A percentile compares a stretch with the other conserved stretches of the same genome.
These are phyloP conservation scores for Ulvella scutata DNA, from an alignment of 139 green algal genomes.

Conservation along the genomic window DNA sequence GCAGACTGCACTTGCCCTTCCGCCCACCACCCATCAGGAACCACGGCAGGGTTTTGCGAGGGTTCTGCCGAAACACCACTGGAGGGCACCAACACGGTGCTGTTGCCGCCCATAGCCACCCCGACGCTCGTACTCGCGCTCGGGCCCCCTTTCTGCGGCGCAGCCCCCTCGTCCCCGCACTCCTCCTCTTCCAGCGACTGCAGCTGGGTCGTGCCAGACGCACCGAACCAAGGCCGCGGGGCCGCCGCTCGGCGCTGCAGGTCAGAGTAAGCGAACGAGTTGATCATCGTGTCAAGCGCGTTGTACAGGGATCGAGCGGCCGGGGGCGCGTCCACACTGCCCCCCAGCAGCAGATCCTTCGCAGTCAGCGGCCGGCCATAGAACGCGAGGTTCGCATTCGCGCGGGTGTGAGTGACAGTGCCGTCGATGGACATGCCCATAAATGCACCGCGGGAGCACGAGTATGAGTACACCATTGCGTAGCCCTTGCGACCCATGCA, in stretches of 20 bases:
- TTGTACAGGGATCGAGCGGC: constrained; percentile 40
- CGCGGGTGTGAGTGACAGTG: constrained; percentile 11
- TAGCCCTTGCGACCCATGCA: background rate
- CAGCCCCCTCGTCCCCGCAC: too few relatives aligned
- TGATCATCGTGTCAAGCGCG: constrained; percentile 11
- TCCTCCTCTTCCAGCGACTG: too few relatives aligned
- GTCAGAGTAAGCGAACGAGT: background rate
- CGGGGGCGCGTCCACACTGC: constrained; percentile 20
- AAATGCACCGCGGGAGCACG: constrained; percentile 34
- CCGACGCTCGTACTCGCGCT: too few relatives aligned
- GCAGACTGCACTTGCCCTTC: too few relatives aligned
- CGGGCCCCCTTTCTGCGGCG: too few relatives aligned
- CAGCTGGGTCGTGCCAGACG: background rate
- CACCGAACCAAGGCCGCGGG: background rate
- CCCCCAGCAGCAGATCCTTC: constrained; percentile 35
- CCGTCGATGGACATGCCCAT: constrained; percentile 38
- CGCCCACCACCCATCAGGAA: too few relatives aligned
- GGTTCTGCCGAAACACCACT: too few relatives aligned
- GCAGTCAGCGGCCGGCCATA: constrained; percentile 30
- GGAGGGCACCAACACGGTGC: too few relatives aligned
- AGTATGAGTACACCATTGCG: constrained; percentile 20
- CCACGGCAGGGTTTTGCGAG: too few relatives aligned
- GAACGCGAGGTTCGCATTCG: constrained; percentile 29
- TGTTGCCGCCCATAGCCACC: too few relatives aligned
- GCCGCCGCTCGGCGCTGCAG: background rate